Evolutionary conservation across 768 basidiomycete species (phyloP).

Genomic region (Rubroboletus pulcherrimus): DNA sequence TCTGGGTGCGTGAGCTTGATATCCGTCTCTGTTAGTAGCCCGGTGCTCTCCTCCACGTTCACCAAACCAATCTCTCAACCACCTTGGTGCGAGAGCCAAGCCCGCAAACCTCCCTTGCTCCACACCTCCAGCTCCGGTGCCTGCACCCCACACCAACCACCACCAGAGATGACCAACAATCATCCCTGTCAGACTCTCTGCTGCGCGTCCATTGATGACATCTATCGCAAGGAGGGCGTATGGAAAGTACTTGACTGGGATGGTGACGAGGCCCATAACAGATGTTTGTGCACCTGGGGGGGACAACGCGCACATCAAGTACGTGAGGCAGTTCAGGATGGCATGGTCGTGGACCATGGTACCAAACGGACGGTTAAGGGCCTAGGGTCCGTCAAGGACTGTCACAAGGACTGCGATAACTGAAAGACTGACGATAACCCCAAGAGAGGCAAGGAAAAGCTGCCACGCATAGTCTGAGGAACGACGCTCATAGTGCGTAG

Average conservation of each 20-base stretch:
- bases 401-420: background rate
- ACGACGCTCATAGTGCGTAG: slow-evolving; percentile 49
- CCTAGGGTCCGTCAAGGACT: slow-evolving; percentile 25
- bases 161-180: slow-evolving; percentile 81
- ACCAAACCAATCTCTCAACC: slow-evolving; percentile 52
- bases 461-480: slow-evolving; percentile 82
- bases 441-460: slow-evolving; percentile 47
- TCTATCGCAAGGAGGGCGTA: slow-evolving; percentile 74
- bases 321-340: slow-evolving; percentile 62
- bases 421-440: slow-evolving; percentile 54
- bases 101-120: slow-evolving; percentile 36
- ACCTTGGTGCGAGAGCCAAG: slow-evolving; percentile 53
- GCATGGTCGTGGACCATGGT: slow-evolving; percentile 58
- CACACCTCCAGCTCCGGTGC: slow-evolving; percentile 37
- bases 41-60: slow-evolving; percentile 32
- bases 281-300: slow-evolving; percentile 66
- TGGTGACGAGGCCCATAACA: slow-evolving; percentile 71
- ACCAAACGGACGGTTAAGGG: slow-evolving; percentile 57
- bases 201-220: slow-evolving; percentile 61
- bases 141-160: slow-evolving; percentile 60
- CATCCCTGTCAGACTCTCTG: slow-evolving; percentile 60
- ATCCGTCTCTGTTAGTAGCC: slow-evolving; percentile 42
- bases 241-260: slow-evolving; percentile 72
- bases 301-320: slow-evolving; percentile 64
- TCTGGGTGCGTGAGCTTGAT: slow-evolving; percentile 58